Evolutionary conservation across 305 asterid species (phyloP), one percentile per base, ranked within the genome.

Genomic region (Salvia sclarea): DNA sequence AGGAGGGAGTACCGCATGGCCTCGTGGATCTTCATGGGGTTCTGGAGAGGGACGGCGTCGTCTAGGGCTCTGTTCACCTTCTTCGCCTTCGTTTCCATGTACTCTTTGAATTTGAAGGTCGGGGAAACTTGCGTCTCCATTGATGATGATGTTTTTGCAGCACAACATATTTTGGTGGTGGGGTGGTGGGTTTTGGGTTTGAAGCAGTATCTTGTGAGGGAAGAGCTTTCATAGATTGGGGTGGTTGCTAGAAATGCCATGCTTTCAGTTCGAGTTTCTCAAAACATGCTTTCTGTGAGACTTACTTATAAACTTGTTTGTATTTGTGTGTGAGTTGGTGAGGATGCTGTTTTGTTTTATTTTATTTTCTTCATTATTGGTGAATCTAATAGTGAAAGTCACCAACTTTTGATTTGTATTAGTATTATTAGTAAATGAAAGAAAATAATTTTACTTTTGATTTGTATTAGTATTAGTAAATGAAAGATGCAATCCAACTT

Each of bases 1-100:
- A 89, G 95, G 67, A 90, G 92, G 56, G 95, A 90, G 79, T 87
- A 86, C 5, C 95, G 79, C 90, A 90, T 90, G 59, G 97, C 86
- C 44, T 84, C 80, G 21, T 84, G 90, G 72, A 90, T 76, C 45
- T 68, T 81, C 38, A 73, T 8, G 0, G 97, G 95, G 31, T 74
- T 76, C 33, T 78, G 85, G 75, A 88, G 66, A 1, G 90, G 94
- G 18, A 86, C 79, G 10, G 95, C 86, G 3, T 79, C 86, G 35
- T 88, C 90, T 3, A 90, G 78, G 65, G 90, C 94, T 58, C 31
- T 55, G 78, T 88, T 86, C 10, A 88, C 79, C 54, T n/a, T 60
- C 3, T 17, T 24, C 2, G 90, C 95, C 75, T 64, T 83, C 10
- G 63, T 22, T 25, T 5, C 18, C 85, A 90, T 79, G 85, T 84